Evolutionary conservation across 345 rosid species (phyloP).

Genomic region (Eucalyptus lansdowneana): DNA sequence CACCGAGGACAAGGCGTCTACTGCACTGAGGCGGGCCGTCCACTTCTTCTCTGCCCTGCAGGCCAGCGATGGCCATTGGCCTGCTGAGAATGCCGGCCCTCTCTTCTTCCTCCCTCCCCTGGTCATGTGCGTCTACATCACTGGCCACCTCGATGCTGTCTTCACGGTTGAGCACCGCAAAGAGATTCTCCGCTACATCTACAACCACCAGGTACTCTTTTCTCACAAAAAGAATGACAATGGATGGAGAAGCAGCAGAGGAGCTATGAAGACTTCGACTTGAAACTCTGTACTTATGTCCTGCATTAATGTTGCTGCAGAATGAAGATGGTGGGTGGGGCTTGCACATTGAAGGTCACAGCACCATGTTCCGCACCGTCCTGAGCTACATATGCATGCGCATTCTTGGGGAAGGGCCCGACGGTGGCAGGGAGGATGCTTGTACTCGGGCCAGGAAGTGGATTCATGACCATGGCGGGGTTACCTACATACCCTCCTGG

Average conservation of each 20-base stretch:
- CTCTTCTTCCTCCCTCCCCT: slow-evolving; percentile 13
- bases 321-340: slow-evolving; percentile 31
- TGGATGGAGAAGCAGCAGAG: neutral
- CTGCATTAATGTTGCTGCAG: neutral
- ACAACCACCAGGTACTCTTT: slow-evolving; percentile 10
- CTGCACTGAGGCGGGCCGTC: slow-evolving; percentile 7
- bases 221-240: neutral
- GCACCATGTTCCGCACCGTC: slow-evolving; percentile 20
- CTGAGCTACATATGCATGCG: slow-evolving; percentile 22
- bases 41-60: slow-evolving; percentile 22
- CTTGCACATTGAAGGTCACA: slow-evolving; percentile 18
- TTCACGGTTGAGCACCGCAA: slow-evolving; percentile 6
- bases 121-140: slow-evolving; percentile 23
- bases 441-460: slow-evolving; percentile 16
- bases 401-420: slow-evolving; percentile 16
- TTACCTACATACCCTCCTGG: slow-evolving; percentile 17
- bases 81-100: slow-evolving; percentile 26
- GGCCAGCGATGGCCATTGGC: slow-evolving; percentile 24
- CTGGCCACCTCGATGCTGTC: slow-evolving; percentile 14
- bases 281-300: neutral
- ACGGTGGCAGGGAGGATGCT: slow-evolving; percentile 11
- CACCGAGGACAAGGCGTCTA: slow-evolving; percentile 2
- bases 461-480: slow-evolving; percentile 18
- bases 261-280: neutral
- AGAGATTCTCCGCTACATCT: slow-evolving; percentile 22